Evolutionary conservation across 768 basidiomycete genomes (phyloP), one percentile per base, ranked within the genome.

Genomic region (Phaeotremella skinneri): DNA sequence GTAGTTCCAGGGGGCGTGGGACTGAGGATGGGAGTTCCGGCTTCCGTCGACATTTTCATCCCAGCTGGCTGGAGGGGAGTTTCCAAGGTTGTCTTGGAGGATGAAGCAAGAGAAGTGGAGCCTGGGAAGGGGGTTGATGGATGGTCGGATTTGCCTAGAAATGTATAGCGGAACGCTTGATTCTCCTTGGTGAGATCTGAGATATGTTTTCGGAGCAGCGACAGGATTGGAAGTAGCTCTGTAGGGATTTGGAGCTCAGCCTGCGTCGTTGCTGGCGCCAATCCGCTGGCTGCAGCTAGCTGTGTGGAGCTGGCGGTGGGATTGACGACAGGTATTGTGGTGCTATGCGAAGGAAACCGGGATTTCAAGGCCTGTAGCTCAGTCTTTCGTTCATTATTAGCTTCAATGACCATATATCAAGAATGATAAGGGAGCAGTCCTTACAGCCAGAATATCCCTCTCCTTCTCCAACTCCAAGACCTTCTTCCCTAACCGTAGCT

Each of bases 151-250:
- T 52, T 25, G 32, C 64, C 66, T 20, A 70, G 52, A 30, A 73
- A 70, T 2, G 68, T 70, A 55, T 67, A 65, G 34, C 68, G 56
- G 16, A 73, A 43, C 34, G 71, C 71, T 27, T 67, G 61, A 51
- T 73, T 73, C 30, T 73, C 71, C 13, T 57, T 45, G 3, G 66
- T 68, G 21, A 73, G 50, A 16, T 67, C 66, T 20, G 56, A 34
- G 16, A 73, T 67, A 47, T 73, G 71, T 5, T 32, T n/a, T 29
- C 65, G 56, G 2, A 73, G 61, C 7, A 68, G 31, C 3, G 57
- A 34, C 11, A 73, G 55, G 6, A 59, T 56, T 16, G 69, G 69
- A 1, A 68, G 30, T 1, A 73, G 58, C 3, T 64, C 53, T 17
- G 62, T 52, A 20, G 69, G 69, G 26, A 73, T 68, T 16, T 39